phyloP scores from a whole-genome alignment of 495 filamentous ascomycete genomes.

The Cryomyces minteri region DNA sequence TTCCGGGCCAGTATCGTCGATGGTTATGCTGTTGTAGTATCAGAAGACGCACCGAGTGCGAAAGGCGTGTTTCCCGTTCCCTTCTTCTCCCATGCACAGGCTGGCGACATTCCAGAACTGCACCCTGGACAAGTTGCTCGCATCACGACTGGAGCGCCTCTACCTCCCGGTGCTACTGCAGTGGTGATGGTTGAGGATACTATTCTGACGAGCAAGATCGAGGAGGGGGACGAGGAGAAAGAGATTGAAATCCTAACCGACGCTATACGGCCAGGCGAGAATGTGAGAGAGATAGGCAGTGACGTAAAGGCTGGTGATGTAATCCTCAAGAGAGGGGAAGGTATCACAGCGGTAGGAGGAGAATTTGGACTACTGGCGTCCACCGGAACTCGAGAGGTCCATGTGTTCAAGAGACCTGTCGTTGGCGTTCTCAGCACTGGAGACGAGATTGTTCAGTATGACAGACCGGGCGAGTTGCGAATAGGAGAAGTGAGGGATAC shows the following conservation, averaged over 20 bases:
- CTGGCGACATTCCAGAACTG: slow-evolving; percentile 38
- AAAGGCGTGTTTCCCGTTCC: slow-evolving; percentile 75
- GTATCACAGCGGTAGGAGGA: slow-evolving; percentile 68
- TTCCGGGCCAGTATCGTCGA: slow-evolving; percentile 95
- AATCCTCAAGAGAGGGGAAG: slow-evolving; percentile 57
- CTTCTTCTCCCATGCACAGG: slow-evolving; percentile 66
- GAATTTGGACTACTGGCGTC: slow-evolving; percentile 81
- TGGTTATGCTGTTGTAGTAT: slow-evolving; percentile 68
- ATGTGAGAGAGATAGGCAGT: slow-evolving; percentile 80
- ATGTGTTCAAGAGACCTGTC: slow-evolving; percentile 54
- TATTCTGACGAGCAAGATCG: slow-evolving; percentile 45
- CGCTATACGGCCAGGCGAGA: slow-evolving; percentile 60
- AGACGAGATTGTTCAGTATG: slow-evolving; percentile 76
- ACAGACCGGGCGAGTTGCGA: slow-evolving; percentile 39
- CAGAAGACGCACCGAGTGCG: slow-evolving; percentile 34
- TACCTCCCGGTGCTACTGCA: slow-evolving; percentile 73
- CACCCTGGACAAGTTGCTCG: slow-evolving; percentile 60
- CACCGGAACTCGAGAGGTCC: slow-evolving; percentile 57
- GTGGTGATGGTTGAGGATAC: slow-evolving; percentile 99
- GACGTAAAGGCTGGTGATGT: slow-evolving; percentile 51
- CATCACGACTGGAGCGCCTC: slow-evolving; percentile 86
- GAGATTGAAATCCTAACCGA: slow-evolving; percentile 69
- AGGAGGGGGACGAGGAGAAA: slow-evolving; percentile 69
- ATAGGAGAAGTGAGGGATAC: slow-evolving; percentile 84
- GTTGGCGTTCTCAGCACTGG: slow-evolving; percentile 87